Evolutionary conservation across 1,284 basidiomycete genomes (phyloP), one percentile per base, ranked within the genome.

Genomic region (Phlebopus sp.): DNA sequence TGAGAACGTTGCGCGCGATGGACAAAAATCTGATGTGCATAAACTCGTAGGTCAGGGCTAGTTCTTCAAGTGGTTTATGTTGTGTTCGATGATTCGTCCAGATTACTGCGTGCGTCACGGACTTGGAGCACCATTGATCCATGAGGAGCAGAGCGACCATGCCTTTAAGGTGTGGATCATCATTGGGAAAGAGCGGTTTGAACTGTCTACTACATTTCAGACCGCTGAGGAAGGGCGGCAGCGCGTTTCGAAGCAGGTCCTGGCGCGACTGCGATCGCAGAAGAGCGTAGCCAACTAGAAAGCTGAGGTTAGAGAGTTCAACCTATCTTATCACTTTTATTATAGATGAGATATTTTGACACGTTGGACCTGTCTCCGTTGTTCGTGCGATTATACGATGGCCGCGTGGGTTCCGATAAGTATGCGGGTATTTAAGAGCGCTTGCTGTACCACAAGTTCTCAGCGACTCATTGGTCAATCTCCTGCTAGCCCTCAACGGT

Each of bases 141-240:
- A 59, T 37, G 55, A 69, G 23, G 57, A 59, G 46, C 51, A 57
- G 15, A 47, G 55, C 11, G 52, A 52, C 36, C 56, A 45, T 14
- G 57, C 53, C 38, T 68, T 65, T 52, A 67, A 66, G 32, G 70
- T 73, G 5, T 77, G 74, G 74, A 62, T 76, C 15, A 59, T 72
- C 37, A 59, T 76, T 37, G 74, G 69, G 8, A 63, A 60, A 47
- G 70, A 72, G 49, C 61, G 64, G 41, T 61, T 70, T 44, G 74
- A 76, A 55, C 60, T 76, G 7, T 70, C 68, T 27, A 59, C 56
- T 31, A 55, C 51, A 37, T 75, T 73, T 45, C 42, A 30, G 38
- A 66, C 55, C 19, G 53, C 63, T 30, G 62, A 64, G 30, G 66
- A 69, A 44, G 72, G 73, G 17, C 58, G 66, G 41, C 63, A 75